phyloP scores from a whole-genome alignment of 73 alveolate genomes.

The Stentor coeruleus region DNA sequence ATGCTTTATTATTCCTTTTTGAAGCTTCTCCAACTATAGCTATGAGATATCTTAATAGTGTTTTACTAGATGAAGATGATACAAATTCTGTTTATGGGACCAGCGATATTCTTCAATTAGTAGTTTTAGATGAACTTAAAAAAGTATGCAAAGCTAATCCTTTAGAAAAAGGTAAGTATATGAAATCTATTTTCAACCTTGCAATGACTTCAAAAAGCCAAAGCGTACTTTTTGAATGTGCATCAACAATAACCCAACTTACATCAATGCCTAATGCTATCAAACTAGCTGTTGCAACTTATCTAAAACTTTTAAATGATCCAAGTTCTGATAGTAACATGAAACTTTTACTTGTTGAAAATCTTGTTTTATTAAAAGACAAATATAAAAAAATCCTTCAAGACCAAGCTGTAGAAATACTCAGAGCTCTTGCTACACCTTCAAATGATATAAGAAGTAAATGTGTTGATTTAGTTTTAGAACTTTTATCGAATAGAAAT shows the following conservation, averaged over 20 bases:
- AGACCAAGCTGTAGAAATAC: constrained; percentile 60
- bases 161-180: constrained; percentile 54
- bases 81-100: constrained; percentile 21
- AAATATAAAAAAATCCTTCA: constrained; percentile 47
- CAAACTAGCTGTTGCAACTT: constrained; percentile 66
- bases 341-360: constrained; percentile 67
- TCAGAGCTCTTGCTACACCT: constrained; percentile 53
- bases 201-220: constrained; percentile 63
- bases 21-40: constrained; percentile 72
- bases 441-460: constrained; percentile 63
- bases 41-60: constrained; percentile 51
- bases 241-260: constrained; percentile 66
- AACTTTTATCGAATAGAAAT: constrained; percentile 65
- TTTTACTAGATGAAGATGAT: constrained; percentile 41
- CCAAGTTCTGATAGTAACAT: constrained; percentile 75
- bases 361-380: constrained; percentile 37
- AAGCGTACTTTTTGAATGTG: constrained; percentile 78
- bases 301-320: constrained; percentile 59
- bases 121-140: constrained; percentile 71
- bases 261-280: constrained; percentile 73
- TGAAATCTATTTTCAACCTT: constrained; percentile 67
- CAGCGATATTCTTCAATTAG: constrained; percentile 69
- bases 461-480: constrained; percentile 77
- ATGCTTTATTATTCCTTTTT: constrained; percentile 86
- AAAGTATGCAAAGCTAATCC: constrained; percentile 80